phyloP scores from a whole-genome alignment of 2,329 filamentous ascomycete species.

The Botrytis aclada region DNA sequence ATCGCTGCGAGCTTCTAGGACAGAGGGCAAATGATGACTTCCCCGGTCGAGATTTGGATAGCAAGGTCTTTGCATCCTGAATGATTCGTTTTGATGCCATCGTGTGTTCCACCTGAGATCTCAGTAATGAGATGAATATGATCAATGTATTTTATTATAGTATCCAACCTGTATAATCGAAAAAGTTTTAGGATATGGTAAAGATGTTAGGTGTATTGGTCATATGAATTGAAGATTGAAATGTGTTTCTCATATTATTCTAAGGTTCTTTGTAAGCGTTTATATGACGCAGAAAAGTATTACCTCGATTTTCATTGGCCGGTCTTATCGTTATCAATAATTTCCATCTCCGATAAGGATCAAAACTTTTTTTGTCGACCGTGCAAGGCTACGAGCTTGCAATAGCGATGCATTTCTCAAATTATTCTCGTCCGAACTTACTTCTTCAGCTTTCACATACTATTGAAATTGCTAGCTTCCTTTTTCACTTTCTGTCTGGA shows the following conservation, averaged over 20 bases:
- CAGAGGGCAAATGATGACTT: slow-evolving; percentile 35
- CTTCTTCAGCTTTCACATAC: not conserved
- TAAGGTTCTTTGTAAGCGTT: slow-evolving; percentile 10
- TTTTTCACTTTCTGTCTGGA: not conserved
- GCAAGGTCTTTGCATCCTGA: slow-evolving; percentile 25
- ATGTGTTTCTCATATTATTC: not conserved
- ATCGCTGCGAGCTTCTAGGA: slow-evolving; percentile 37
- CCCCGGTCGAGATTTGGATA: slow-evolving; percentile 31
- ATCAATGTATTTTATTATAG: not conserved
- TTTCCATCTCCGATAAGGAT: not conserved
- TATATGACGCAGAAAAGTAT: slow-evolving; percentile 6
- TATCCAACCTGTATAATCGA: not conserved
- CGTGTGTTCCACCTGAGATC: not conserved
- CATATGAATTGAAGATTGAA: slow-evolving; percentile 1
- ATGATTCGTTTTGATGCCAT: slow-evolving; percentile 33
- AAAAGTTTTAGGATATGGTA: no score
- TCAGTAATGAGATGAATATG: not conserved
- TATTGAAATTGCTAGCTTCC: not conserved
- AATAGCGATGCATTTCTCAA: not conserved
- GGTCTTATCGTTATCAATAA: not conserved
- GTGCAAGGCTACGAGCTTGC: not conserved
- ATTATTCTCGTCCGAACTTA: not conserved
- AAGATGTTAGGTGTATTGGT: not conserved
- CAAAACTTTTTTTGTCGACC: not conserved
- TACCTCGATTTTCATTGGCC: not conserved